Evolutionary conservation across 2,329 filamentous ascomycete species (phyloP), one percentile per base, ranked within the genome.

Genomic region (Monosporascus cannonballus): DNA sequence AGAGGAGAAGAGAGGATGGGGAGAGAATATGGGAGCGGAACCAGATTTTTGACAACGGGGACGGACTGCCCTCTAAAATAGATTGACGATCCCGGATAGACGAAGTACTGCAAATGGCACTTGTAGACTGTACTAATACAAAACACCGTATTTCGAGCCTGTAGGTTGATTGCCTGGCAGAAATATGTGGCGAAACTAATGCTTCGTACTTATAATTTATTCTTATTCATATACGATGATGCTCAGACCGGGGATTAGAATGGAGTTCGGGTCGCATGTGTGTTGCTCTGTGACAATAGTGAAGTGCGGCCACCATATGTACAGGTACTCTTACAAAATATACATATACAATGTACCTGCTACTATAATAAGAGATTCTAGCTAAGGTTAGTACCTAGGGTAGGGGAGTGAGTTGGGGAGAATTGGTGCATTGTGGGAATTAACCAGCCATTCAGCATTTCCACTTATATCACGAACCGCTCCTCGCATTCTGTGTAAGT

Each of bases 21-120:
- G 52, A 57, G 52, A 48, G 50, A 54, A 58, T 54, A 56, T 48
- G 46, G 53, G 56, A 60, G 49, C 54, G 57, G 58, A 64, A 62
- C 63, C 62, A 65, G 62, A 61, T 54, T 60, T 57, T 61, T 54
- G 63, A 62, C 62, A 65, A 60, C 54, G 57, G 59, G 59, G 53
- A 58, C 55, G 61, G 61, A 58, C 53, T 62, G 62, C 62, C 61
- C 60, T 58, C 59, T 63, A 55, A 61, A 63, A 61, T 51, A 56
- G 56, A 63, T 17, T 18, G 42, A 46, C 1, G 42, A 46, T 24
- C 8, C 42, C 42, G 24, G 42, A 15, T 30, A 14, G 30, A 34
- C 30, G 30, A 34, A 34, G 42, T 30, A 25, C 30, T 27, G 22
- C n/a, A 11, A 46, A 4, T 30, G 42, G 20, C 17, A 46, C 20